These are phyloP conservation scores for Pseudocercospora pini-densiflorae DNA, from an alignment of 2,329 filamentous ascomycete species.

Conservation along the genomic window DNA sequence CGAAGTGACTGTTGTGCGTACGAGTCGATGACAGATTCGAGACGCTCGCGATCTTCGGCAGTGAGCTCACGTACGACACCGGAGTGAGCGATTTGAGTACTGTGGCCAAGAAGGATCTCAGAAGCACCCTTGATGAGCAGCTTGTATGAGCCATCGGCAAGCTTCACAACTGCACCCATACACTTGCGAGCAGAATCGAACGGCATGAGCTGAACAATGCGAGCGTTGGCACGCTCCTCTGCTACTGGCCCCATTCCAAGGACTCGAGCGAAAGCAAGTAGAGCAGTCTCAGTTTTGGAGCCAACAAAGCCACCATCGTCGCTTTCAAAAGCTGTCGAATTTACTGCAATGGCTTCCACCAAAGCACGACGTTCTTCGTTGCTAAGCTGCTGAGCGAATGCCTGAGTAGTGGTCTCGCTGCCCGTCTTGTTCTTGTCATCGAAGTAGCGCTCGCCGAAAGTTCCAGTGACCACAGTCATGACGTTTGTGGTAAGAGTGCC, in stretches of 20 bases:
- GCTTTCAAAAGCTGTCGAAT: conserved; percentile 71
- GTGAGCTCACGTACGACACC: conserved; percentile 57
- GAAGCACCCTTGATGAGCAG: conserved; percentile 59
- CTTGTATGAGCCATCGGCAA: conserved; percentile 57
- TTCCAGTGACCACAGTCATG: conserved; percentile 76
- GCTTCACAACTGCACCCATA: conserved; percentile 67
- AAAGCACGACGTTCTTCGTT: conserved; percentile 60
- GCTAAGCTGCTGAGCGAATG: conserved; percentile 59
- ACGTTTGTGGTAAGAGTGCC: conserved; percentile 75
- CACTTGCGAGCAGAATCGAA: conserved; percentile 72
- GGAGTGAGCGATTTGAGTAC: conserved; percentile 60
- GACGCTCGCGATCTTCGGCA: conserved; percentile 57
- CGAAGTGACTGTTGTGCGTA: conserved; percentile 82
- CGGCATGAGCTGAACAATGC: conserved; percentile 59
- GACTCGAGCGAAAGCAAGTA: conserved; percentile 69
- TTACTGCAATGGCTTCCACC: conserved; percentile 67
- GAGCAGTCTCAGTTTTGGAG: conserved; percentile 77
- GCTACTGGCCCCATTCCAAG: conserved; percentile 66
- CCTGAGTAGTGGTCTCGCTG: conserved; percentile 56
- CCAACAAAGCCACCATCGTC: conserved; percentile 72
- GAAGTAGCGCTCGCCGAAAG: conserved; percentile 59
- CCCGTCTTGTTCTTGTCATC: conserved; percentile 43
- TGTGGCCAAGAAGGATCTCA: conserved; percentile 54
- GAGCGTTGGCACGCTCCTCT: conserved; percentile 65
- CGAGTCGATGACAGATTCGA: conserved; percentile 71